Evolutionary conservation across 1,139 yeast species (phyloP).

Genomic region (Geotrichum restrictum): DNA sequence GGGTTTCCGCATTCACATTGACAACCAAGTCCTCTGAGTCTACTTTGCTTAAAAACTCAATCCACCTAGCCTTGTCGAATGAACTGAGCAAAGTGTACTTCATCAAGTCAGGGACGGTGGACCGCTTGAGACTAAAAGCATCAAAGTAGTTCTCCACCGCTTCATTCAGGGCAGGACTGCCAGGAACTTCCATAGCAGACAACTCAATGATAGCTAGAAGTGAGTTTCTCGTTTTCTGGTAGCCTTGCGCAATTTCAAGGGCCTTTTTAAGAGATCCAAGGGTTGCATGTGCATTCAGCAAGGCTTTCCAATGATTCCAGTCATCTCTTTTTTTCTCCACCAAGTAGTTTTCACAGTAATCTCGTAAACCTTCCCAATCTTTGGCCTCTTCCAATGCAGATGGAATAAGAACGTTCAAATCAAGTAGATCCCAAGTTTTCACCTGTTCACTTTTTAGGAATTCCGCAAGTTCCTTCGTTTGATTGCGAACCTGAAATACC

Average conservation of each 20-base stretch:
- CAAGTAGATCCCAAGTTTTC: constrained; percentile 50
- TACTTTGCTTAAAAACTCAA: constrained; percentile 11
- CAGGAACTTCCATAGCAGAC: constrained; percentile 26
- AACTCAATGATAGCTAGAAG: constrained; percentile 53
- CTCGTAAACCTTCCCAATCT: constrained; percentile 45
- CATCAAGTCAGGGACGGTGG: constrained; percentile 58
- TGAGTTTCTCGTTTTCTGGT: constrained; percentile 50
- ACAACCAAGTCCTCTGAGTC: constrained; percentile 39
- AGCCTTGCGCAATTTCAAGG: constrained; percentile 31
- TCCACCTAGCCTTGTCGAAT: constrained; percentile 23
- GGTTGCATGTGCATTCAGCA: constrained; percentile 46
- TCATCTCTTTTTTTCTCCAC: constrained; percentile 33
- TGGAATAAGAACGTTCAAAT: constrained; percentile 52
- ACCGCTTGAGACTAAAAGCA: constrained; percentile 49
- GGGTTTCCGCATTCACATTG: constrained; percentile 51
- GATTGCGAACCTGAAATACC: constrained; percentile 42
- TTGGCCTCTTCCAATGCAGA: constrained; percentile 43
- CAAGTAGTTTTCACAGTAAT: constrained; percentile 31
- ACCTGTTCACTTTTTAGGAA: constrained; percentile 36
- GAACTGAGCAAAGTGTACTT: constrained; percentile 33
- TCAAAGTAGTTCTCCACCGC: constrained; percentile 46
- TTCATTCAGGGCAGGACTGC: constrained; percentile 20
- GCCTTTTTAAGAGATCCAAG: constrained; percentile 34
- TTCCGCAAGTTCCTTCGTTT: constrained; percentile 37
- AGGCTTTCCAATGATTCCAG: constrained; percentile 39